Conservation (phyloP, 2,329 filamentous ascomycete genomes). For the Diplocarpon rosae region DNA sequence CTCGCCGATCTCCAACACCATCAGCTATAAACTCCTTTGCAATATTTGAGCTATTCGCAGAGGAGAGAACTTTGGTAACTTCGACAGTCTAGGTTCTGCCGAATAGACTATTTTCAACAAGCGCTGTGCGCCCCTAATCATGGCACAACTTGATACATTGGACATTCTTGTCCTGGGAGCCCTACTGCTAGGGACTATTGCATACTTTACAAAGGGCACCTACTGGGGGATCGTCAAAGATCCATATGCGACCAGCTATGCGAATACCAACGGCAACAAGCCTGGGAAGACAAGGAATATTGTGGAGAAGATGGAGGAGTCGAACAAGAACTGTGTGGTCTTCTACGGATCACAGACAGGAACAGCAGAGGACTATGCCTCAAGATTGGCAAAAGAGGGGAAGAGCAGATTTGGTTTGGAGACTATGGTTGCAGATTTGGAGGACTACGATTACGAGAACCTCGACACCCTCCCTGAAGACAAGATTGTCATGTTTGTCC, state of each 20-base stretch:
- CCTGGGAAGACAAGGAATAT: slow-evolving; percentile 84
- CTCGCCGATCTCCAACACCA: not conserved
- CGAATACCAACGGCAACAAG: slow-evolving; percentile 58
- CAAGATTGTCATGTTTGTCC: slow-evolving; percentile 87
- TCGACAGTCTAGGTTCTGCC: too few species aligned
- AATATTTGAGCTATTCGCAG: not conserved
- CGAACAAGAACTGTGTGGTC: slow-evolving; percentile 91
- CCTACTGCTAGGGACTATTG: slow-evolving; percentile 76
- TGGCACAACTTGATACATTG: slow-evolving; percentile 94
- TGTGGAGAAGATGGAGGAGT: slow-evolving; percentile 90
- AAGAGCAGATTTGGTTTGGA: slow-evolving; percentile 92
- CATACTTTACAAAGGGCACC: slow-evolving; percentile 96
- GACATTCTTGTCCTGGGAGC: slow-evolving; percentile 84
- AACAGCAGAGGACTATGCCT: slow-evolving; percentile 96
- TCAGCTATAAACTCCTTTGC: not conserved
- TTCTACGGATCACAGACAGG: slow-evolving; percentile 99
- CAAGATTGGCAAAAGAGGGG: slow-evolving; percentile 90
- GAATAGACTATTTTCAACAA: too few species aligned
- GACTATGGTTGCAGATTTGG: slow-evolving; percentile 95
- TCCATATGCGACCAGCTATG: slow-evolving; percentile 69
- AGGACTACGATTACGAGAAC: slow-evolving; percentile 96
- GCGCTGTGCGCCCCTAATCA: slow-evolving; percentile 31
- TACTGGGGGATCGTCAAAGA: slow-evolving; percentile 86
- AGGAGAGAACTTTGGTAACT: too few species aligned
- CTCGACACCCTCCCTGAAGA: slow-evolving; percentile 80